Conservation (phyloP, 192 early-diverging fungal genomes). For the Umbelopsis vinacea region DNA sequence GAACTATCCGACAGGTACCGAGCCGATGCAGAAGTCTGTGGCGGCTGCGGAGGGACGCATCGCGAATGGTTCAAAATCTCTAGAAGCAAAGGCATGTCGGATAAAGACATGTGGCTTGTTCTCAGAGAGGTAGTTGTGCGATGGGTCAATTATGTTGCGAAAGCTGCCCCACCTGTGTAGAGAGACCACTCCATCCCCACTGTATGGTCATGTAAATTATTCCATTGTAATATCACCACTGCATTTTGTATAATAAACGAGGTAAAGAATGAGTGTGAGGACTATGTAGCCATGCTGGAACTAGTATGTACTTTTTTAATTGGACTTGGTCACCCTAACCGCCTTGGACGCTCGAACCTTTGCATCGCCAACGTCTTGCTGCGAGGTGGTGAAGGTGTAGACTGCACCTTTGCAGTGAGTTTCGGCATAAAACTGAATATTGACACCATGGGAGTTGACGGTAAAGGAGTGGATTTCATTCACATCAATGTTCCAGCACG, state of each 20-base stretch:
- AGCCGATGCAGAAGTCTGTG: constrained; percentile 38
- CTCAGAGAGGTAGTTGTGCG: constrained; percentile 12
- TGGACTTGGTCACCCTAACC: neutral
- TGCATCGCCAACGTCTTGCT: neutral
- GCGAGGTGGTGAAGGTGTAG: neutral
- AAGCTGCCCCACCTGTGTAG: neutral
- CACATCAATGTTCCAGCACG: neutral
- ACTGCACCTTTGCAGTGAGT: neutral
- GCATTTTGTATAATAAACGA: no score
- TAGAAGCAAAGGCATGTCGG: neutral
- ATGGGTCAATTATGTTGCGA: constrained; percentile 8
- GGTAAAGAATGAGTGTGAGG: no score
- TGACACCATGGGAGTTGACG: neutral
- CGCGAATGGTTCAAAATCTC: constrained; percentile 51
- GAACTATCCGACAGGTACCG: constrained; percentile 43
- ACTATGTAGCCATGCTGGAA: no score
- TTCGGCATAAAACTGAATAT: neutral
- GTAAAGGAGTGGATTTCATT: neutral
- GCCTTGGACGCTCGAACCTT: neutral
- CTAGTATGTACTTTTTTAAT: no score
- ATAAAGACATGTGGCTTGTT: constrained; percentile 10
- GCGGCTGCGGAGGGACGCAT: constrained; percentile 44
- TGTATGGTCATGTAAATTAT: no score
- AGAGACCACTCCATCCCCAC: no score
- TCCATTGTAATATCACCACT: no score